Evolutionary conservation across 2,329 filamentous ascomycete species (phyloP), one percentile per base, ranked within the genome.

Genomic region (Lachnellula arida): DNA sequence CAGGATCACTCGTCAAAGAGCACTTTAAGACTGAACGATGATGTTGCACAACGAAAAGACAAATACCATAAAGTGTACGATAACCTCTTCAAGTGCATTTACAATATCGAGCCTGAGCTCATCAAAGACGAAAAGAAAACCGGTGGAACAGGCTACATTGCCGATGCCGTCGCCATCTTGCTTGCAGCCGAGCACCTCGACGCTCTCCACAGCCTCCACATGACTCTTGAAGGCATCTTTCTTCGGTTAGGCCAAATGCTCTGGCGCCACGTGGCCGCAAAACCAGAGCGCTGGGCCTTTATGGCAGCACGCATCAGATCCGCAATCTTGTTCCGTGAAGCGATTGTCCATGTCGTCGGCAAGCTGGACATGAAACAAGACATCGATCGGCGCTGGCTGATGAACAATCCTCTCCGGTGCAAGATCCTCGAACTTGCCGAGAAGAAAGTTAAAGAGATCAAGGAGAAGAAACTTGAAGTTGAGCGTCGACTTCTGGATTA

Each of bases 311-410:
- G 61, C 9, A 51, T 69, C 6, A 57, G 65, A 49, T 67, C 65
- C 1, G 56, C 63, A 7, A 52, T 65, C 11, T 67, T 69, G n/a
- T 67, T 68, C 46, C 56, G 60, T 22, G 67, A 69, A 35, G 60
- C 63, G 4, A 63, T 68, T 49, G 51, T 64, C n/a, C 66, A 68
- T 46, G 43, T 67, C 14, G 57, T 63, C 3, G 67, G 67, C 5
- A 46, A 51, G 5, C 66, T 55, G 25, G 59, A 66, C 15, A 22
- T 63, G 14, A 32, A 48, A 8, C 44, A 52, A 44, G 51, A 47
- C 7, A 53, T 67, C 46, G 50, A 64, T 15, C 52, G 54, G 17
- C 17, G 50, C 1, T 48, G 54, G 6, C 50, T 67, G 11, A 12
- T 40, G 5, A 37, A 32, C 12, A 46, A 54, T 8, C 58, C 43